A percentile compares a stretch with the other conserved stretches of the same genome.
phyloP scores from a whole-genome alignment of 495 filamentous ascomycete species.

The Glarea lozoyensis region DNA sequence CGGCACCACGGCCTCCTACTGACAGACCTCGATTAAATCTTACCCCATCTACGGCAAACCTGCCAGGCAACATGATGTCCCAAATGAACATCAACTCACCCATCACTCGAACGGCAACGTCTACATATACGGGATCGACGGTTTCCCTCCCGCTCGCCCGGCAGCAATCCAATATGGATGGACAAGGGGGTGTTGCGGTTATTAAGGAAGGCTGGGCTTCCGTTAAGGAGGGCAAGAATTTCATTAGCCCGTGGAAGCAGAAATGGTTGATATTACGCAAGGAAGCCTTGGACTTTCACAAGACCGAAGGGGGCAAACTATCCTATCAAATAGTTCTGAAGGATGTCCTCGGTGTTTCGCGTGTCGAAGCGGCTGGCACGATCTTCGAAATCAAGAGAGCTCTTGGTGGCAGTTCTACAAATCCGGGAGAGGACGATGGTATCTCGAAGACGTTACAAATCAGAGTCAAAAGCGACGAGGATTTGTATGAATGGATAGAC shows the following conservation, averaged over 20 bases:
- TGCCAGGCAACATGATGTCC: slow-evolving; percentile 76
- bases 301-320: slow-evolving; percentile 76
- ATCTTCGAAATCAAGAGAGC: slow-evolving; percentile 87
- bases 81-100: slow-evolving; percentile 62
- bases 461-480: slow-evolving; percentile 86
- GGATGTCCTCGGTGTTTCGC: slow-evolving; percentile 74
- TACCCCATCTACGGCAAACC: slow-evolving; percentile 56
- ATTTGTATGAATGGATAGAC: slow-evolving; percentile 97
- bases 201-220: slow-evolving; percentile 78
- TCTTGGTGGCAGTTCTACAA: slow-evolving; percentile 49
- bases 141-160: slow-evolving; percentile 59
- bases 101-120: slow-evolving; percentile 42
- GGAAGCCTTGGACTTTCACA: slow-evolving; percentile 82
- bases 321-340: slow-evolving; percentile 70
- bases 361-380: slow-evolving; percentile 78
- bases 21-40: slow-evolving; percentile 74
- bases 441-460: slow-evolving; percentile 74
- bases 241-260: slow-evolving; percentile 76
- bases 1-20: slow-evolving; percentile 81
- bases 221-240: slow-evolving; percentile 86
- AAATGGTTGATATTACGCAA: slow-evolving; percentile 83
- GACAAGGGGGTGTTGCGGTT: slow-evolving; percentile 53
- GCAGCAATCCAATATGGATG: slow-evolving; percentile 50
- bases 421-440: slow-evolving; percentile 60
- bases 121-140: slow-evolving; percentile 55